Conservation (phyloP, 495 filamentous ascomycete genomes). For the Alectoria sarmentosa region DNA sequence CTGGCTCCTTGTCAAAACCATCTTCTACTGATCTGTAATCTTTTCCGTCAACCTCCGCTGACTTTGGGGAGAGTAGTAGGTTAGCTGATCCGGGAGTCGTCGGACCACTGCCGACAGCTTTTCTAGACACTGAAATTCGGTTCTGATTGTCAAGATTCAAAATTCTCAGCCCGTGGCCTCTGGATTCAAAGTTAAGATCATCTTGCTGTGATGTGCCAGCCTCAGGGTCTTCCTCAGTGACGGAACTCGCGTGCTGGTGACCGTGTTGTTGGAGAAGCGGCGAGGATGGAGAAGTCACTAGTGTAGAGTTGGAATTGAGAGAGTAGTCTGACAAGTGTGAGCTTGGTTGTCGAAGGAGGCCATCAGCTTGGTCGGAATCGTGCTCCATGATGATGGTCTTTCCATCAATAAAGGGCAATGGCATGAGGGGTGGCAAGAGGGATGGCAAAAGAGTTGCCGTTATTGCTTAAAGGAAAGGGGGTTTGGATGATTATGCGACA, state of each 20-base stretch:
- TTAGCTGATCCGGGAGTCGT: neutral
- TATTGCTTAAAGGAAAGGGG: neutral
- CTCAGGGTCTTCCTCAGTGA: slow-evolving; percentile 12
- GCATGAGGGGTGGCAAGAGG: neutral
- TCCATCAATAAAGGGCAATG: neutral
- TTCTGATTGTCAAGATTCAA: slow-evolving; percentile 7
- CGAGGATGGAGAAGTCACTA: slow-evolving; percentile 18
- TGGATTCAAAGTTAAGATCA: no score
- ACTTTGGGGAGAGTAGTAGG: slow-evolving; percentile 13
- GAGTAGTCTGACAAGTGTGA: slow-evolving; percentile 17
- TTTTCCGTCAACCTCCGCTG: no score
- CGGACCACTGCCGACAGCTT: slow-evolving; percentile 3
- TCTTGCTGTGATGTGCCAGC: neutral
- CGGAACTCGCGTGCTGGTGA: slow-evolving; percentile 11
- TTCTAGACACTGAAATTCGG: neutral
- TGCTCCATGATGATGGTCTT: neutral
- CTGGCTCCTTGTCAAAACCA: slow-evolving; percentile 10
- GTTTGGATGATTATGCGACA: neutral
- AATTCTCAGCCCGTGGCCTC: slow-evolving; percentile 18
- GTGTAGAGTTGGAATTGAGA: slow-evolving; percentile 19
- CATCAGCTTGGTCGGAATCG: neutral
- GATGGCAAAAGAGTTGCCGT: neutral
- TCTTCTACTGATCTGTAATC: neutral
- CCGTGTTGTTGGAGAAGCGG: slow-evolving; percentile 11
- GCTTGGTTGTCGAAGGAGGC: slow-evolving; percentile 3